Percentiles rank a stretch among this genome's conserved stretches.
Conservation (phyloP, 441 rosid genomes). For the Theobroma grandiflorum region DNA sequence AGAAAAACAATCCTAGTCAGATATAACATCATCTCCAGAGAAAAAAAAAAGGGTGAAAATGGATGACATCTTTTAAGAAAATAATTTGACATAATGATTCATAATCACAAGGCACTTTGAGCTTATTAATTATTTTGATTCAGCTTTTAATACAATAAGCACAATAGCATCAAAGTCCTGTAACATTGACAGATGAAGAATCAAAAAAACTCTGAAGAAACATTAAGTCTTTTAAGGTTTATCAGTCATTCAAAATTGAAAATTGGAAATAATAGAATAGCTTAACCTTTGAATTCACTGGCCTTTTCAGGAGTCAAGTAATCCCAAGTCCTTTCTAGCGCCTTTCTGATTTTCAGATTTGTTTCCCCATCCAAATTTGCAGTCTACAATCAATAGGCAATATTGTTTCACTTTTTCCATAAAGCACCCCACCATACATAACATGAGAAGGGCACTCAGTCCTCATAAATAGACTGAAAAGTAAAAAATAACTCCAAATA, state of each 20-base stretch:
- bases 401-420: background rate
- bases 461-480: conserved; percentile 3
- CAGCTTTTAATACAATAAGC: background rate
- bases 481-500: background rate
- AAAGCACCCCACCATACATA: conserved; percentile 10
- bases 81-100: background rate
- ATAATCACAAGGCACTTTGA: background rate
- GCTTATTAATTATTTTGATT: background rate
- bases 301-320: conserved; percentile 87
- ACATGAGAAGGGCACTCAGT: conserved; percentile 13
- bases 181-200: background rate
- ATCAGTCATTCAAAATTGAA: conserved; percentile 2
- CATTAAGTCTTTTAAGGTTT: background rate
- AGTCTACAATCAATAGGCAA: conserved; percentile 63
- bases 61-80: background rate
- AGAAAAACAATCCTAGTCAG: background rate
- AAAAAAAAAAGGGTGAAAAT: background rate
- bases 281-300: conserved; percentile 85
- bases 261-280: conserved; percentile 3
- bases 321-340: conserved; percentile 99
- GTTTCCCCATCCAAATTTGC: conserved; percentile 99
- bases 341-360: conserved; percentile 98
- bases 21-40: background rate
- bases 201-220: conserved; percentile 1
- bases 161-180: background rate